These are phyloP conservation scores for Penicillium egyptiacum DNA, from an alignment of 495 filamentous ascomycete genomes.

Conservation along the genomic window DNA sequence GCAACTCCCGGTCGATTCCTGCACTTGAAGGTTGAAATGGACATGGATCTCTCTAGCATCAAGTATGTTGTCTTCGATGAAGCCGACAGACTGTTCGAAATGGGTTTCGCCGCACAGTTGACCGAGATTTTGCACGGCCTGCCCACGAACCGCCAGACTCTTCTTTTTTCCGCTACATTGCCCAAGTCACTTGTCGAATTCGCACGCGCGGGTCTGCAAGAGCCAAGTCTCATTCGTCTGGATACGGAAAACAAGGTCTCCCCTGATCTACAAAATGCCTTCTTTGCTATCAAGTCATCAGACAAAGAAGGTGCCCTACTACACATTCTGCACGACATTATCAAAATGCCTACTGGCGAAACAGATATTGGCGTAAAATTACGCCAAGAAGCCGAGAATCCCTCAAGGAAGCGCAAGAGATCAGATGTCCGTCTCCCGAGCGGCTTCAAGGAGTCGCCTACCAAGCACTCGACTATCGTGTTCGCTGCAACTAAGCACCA, in stretches of 20 bases:
- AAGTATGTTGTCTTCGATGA: constrained; percentile 96
- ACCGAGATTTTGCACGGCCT: constrained; percentile 90
- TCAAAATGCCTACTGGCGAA: constrained; percentile 82
- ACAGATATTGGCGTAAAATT: constrained; percentile 52
- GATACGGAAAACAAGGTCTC: constrained; percentile 96
- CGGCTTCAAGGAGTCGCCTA: constrained; percentile 43
- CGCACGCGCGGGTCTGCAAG: constrained; percentile 86
- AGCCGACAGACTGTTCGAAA: constrained; percentile 94
- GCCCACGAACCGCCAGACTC: constrained; percentile 79
- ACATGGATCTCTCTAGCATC: constrained; percentile 79
- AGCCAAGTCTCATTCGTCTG: constrained; percentile 80
- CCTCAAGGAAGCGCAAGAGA: constrained; percentile 68
- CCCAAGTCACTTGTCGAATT: constrained; percentile 95
- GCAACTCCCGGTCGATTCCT: constrained; percentile 94
- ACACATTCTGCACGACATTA: constrained; percentile 84
- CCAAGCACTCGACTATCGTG: constrained; percentile 80
- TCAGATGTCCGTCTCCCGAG: constrained; percentile 34
- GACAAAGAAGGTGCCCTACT: constrained; percentile 93
- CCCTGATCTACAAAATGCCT: constrained; percentile 86
- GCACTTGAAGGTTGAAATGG: constrained; percentile 95
- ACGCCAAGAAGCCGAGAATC: constrained; percentile 44
- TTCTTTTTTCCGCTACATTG: constrained; percentile 92
- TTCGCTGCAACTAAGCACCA: constrained; percentile 96
- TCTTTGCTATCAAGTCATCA: constrained; percentile 86
- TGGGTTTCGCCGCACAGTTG: constrained; percentile 93